These are phyloP conservation scores for Boletus sensibilis DNA, from an alignment of 768 basidiomycete species.

Conservation along the genomic window DNA sequence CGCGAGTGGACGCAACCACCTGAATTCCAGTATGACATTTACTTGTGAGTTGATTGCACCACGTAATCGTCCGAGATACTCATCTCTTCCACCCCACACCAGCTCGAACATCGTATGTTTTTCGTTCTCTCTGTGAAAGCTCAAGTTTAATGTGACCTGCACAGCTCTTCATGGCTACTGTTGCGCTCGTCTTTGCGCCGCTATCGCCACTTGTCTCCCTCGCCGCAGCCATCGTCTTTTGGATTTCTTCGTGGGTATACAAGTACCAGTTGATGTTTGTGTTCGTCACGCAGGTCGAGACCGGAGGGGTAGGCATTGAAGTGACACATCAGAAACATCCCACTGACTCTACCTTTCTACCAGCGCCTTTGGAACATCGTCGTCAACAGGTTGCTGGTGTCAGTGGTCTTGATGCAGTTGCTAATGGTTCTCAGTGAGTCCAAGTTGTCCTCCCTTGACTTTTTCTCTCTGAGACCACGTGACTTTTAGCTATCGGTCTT, in stretches of 20 bases:
- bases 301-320: conserved; percentile 72
- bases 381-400: conserved; percentile 81
- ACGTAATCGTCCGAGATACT: background rate
- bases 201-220: conserved; percentile 87
- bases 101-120: conserved; percentile 57
- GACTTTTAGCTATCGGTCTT: conserved; percentile 72
- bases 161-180: conserved; percentile 87
- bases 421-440: conserved; percentile 83
- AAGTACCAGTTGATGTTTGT: conserved; percentile 99
- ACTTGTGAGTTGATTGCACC: conserved; percentile 57
- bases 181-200: conserved; percentile 92
- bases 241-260: conserved; percentile 84
- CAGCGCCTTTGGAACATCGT: conserved; percentile 94
- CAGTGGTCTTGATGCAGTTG: conserved; percentile 82
- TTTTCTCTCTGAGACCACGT: background rate
- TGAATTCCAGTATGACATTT: conserved; percentile 83
- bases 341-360: background rate
- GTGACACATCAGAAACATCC: background rate
- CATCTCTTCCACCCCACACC: background rate
- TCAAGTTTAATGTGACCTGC: conserved; percentile 6
- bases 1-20: conserved; percentile 89
- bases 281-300: conserved; percentile 84
- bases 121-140: background rate
- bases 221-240: conserved; percentile 82
- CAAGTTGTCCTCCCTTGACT: background rate